Evolutionary conservation across 2,329 filamentous ascomycete species (phyloP).

Genomic region (Rutstroemia sydowiana): DNA sequence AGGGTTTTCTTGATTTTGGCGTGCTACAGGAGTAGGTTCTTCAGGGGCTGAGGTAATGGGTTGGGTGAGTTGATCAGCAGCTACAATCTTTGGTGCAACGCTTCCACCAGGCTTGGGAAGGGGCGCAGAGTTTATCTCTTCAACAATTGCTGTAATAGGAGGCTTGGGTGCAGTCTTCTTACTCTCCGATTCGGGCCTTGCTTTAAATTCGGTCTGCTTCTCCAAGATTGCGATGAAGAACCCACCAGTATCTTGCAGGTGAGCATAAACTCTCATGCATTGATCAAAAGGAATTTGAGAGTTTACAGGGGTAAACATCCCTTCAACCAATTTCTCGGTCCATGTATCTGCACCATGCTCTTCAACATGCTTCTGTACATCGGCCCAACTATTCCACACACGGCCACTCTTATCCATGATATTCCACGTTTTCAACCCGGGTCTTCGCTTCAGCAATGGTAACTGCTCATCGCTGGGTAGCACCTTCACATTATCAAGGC

Average conservation of each 20-base stretch:
- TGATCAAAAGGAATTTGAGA: conserved; percentile 70
- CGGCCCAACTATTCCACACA: conserved; percentile 74
- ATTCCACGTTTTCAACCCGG: conserved; percentile 76
- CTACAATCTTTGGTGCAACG: conserved; percentile 28
- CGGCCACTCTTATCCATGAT: conserved; percentile 81
- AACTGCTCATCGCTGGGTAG: conserved; percentile 76
- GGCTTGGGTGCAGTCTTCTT: conserved; percentile 40
- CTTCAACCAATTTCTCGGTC: conserved; percentile 65
- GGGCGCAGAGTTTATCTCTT: conserved; percentile 32
- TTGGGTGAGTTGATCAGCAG: conserved; percentile 24
- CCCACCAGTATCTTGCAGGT: conserved; percentile 90
- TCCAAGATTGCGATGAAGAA: conserved; percentile 97
- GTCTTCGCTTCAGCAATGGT: conserved; percentile 65
- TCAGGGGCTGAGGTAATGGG: conserved; percentile 20
- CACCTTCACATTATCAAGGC: conserved; percentile 70
- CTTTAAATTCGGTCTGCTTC: conserved; percentile 81
- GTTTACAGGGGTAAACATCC: conserved; percentile 72
- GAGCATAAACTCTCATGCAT: conserved; percentile 91
- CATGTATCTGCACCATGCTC: conserved; percentile 48
- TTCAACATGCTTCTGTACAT: conserved; percentile 64
- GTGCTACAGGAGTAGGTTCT: conserved; percentile 23
- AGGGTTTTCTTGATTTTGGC: conserved; percentile 28
- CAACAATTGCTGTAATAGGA: conserved; percentile 33
- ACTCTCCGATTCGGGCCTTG: conserved; percentile 58
- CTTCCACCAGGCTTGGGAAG: conserved; percentile 26